phyloP scores from a whole-genome alignment of 2,329 filamentous ascomycete genomes.

The Botrytis medusae region DNA sequence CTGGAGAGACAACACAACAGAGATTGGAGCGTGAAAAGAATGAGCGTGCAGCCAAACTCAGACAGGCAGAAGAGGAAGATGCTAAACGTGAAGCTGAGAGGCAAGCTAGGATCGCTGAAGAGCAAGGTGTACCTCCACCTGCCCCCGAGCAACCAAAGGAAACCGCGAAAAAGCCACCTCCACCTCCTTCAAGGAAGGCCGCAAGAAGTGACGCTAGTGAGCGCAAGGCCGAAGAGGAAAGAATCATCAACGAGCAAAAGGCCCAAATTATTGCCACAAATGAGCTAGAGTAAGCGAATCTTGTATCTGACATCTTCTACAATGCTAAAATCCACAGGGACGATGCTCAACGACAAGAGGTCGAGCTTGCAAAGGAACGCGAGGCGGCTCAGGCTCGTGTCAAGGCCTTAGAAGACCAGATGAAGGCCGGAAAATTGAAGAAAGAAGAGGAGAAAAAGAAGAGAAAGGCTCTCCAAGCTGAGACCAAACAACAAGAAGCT shows the following conservation, averaged over 20 bases:
- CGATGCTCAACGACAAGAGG: conserved; percentile 72
- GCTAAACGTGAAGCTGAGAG: conserved; percentile 83
- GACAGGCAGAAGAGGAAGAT: conserved; percentile 92
- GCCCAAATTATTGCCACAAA: conserved; percentile 71
- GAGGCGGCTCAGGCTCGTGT: conserved; percentile 80
- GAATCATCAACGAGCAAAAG: conserved; percentile 69
- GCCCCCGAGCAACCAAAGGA: conserved; percentile 27
- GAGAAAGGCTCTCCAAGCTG: conserved; percentile 83
- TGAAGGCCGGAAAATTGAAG: conserved; percentile 88
- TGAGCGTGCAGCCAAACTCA: conserved; percentile 83
- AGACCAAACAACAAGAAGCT: conserved; percentile 84
- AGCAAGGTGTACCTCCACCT: conserved; percentile 39
- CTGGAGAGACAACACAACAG: conserved; percentile 78
- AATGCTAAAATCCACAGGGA: conserved; percentile 54
- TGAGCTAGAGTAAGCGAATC: conserved; percentile 74
- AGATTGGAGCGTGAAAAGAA: conserved; percentile 83
- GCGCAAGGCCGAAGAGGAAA: conserved; percentile 60
- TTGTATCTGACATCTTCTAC: background rate
- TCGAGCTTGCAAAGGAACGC: conserved; percentile 76
- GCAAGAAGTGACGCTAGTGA: conserved; percentile 59
- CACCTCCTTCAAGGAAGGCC: conserved; percentile 76
- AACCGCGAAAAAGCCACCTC: conserved; percentile 69
- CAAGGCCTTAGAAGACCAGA: conserved; percentile 88
- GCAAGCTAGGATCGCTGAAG: conserved; percentile 49
- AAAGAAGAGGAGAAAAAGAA: conserved; percentile 94